These are phyloP conservation scores for Noccaea caerulescens DNA, from an alignment of 345 rosid species.

Conservation along the genomic window DNA sequence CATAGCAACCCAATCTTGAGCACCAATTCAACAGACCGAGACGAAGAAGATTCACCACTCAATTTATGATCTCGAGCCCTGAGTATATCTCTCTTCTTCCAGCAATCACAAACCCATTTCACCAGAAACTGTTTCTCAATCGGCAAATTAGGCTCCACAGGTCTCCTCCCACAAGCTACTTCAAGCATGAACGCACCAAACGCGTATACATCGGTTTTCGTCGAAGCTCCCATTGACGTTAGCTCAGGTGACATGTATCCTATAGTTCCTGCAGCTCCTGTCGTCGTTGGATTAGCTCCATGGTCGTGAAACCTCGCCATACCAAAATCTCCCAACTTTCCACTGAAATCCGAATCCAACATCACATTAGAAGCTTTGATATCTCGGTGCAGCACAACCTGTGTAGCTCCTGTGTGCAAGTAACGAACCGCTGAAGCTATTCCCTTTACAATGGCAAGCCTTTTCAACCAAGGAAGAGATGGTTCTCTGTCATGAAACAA, in stretches of 20 bases:
- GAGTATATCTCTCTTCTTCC: slow-evolving; percentile 39
- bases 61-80: slow-evolving; percentile 43
- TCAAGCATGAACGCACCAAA: slow-evolving; percentile 58
- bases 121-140: slow-evolving; percentile 41
- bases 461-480: slow-evolving; percentile 49
- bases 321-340: slow-evolving; percentile 63
- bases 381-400: slow-evolving; percentile 57
- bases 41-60: slow-evolving; percentile 24
- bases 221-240: slow-evolving; percentile 50
- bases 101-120: slow-evolving; percentile 46
- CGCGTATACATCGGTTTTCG: slow-evolving; percentile 50
- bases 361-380: slow-evolving; percentile 55
- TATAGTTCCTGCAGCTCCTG: slow-evolving; percentile 51
- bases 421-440: slow-evolving; percentile 55
- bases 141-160: slow-evolving; percentile 38
- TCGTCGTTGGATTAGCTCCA: slow-evolving; percentile 47
- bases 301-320: slow-evolving; percentile 55
- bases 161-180: slow-evolving; percentile 60
- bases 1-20: slow-evolving; percentile 53
- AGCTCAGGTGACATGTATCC: slow-evolving; percentile 64
- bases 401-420: slow-evolving; percentile 55
- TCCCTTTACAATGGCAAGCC: slow-evolving; percentile 49
- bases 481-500: slow-evolving; percentile 43
- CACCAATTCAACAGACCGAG: slow-evolving; percentile 44
- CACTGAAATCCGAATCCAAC: slow-evolving; percentile 48